Evolutionary conservation across 495 filamentous ascomycete species (phyloP).

Genomic region (Cercophora scortea): DNA sequence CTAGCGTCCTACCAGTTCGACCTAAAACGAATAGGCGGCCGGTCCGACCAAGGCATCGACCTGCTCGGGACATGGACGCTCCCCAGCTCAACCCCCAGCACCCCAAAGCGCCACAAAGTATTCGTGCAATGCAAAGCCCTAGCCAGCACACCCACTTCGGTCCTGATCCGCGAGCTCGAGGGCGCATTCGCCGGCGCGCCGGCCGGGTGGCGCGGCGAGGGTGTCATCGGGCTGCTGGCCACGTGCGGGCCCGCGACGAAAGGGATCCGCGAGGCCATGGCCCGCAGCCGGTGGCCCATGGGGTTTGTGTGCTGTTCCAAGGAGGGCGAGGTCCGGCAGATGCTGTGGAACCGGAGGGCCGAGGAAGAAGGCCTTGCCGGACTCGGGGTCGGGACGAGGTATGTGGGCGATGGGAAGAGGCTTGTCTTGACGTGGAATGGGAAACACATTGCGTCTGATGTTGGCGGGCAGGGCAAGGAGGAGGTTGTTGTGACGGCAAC

Average conservation of each 20-base stretch:
- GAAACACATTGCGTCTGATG: conserved; percentile 15
- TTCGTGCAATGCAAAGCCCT: conserved; percentile 78
- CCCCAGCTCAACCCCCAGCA: conserved; percentile 25
- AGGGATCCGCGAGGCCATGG: conserved; percentile 58
- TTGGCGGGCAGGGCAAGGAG: too few relatives aligned
- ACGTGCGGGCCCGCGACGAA: conserved; percentile 39
- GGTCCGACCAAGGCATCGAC: conserved; percentile 74
- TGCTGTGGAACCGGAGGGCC: conserved; percentile 63
- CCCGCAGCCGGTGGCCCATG: conserved; percentile 57
- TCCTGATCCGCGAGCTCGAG: conserved; percentile 74
- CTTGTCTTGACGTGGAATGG: conserved; percentile 54
- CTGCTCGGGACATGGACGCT: conserved; percentile 73
- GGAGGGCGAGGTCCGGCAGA: conserved; percentile 48
- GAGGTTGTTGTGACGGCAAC: too few relatives aligned
- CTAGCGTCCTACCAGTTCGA: conserved; percentile 57
- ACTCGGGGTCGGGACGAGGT: conserved; percentile 52
- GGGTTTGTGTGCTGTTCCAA: conserved; percentile 44
- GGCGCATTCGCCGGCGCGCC: conserved; percentile 69
- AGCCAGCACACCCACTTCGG: conserved; percentile 46
- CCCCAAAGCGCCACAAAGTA: conserved; percentile 46
- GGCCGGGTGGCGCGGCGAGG: conserved; percentile 51
- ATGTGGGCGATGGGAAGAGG: conserved; percentile 22
- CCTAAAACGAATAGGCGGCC: conserved; percentile 65
- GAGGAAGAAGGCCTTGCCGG: conserved; percentile 55
- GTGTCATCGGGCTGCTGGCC: conserved; percentile 57